phyloP scores from a whole-genome alignment of 2,329 filamentous ascomycete species.

The Fusarium udum region DNA sequence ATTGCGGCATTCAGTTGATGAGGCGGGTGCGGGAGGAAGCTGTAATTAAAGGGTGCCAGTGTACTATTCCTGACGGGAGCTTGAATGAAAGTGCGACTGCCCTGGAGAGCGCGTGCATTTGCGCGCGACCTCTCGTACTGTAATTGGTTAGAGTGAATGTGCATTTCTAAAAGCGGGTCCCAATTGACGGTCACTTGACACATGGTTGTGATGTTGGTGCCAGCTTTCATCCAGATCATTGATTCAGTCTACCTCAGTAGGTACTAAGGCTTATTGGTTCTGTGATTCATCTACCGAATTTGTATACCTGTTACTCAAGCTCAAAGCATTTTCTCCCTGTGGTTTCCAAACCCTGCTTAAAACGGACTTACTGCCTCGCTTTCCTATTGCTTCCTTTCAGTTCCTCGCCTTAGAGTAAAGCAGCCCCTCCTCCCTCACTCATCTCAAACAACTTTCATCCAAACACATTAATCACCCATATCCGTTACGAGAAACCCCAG shows the following conservation, averaged over 20 bases:
- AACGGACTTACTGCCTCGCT: background rate
- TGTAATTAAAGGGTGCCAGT: slow-evolving; percentile 11
- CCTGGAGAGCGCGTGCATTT: slow-evolving; percentile 6
- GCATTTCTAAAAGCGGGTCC: background rate
- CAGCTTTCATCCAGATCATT: background rate
- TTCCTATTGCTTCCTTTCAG: slow-evolving; percentile 6
- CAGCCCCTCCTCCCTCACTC: slow-evolving; percentile 10
- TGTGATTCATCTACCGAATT: background rate
- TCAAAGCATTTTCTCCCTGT: background rate
- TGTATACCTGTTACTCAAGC: background rate
- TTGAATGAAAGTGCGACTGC: background rate
- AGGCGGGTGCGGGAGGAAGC: slow-evolving; percentile 18
- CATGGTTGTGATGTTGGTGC: background rate
- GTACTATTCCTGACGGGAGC: slow-evolving; percentile 7
- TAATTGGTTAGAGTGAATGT: background rate
- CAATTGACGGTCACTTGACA: background rate
- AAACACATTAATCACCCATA: background rate
- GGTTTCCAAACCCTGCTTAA: background rate
- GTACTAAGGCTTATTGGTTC: background rate
- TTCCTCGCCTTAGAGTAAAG: slow-evolving; percentile 12
- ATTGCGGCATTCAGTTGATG: slow-evolving; percentile 25
- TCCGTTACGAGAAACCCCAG: background rate
- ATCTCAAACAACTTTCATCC: background rate
- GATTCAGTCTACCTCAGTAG: background rate
- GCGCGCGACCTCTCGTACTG: background rate